Conservation (phyloP, 2,329 filamentous ascomycete species). For the Pseudomassariella vexata region DNA sequence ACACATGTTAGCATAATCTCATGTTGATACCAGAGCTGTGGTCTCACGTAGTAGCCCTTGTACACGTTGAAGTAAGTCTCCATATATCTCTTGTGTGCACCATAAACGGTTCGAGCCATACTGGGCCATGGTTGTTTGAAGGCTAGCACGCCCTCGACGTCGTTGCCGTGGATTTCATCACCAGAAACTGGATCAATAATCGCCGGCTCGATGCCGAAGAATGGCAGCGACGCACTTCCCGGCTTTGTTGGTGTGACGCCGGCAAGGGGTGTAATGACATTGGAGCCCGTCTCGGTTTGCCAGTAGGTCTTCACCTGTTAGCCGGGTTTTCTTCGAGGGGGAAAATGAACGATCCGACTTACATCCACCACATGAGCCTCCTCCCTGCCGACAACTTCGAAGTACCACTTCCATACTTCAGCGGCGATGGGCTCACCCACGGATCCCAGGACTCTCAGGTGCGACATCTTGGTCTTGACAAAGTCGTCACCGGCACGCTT, state of each 20-base stretch:
- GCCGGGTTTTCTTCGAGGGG: constrained; percentile 5
- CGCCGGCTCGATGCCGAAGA: constrained; percentile 96
- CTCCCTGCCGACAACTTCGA: constrained; percentile 88
- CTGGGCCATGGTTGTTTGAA: constrained; percentile 99
- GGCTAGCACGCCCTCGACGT: constrained; percentile 92
- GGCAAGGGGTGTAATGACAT: constrained; percentile 90
- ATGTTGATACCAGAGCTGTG: too few species aligned
- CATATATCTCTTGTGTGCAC: constrained; percentile 97
- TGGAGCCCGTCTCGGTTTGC: constrained; percentile 97
- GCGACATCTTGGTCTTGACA: constrained; percentile 83
- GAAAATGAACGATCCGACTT: constrained; percentile 35
- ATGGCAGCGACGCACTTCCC: constrained; percentile 89
- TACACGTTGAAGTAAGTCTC: constrained; percentile 98
- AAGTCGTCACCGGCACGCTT: constrained; percentile 95
- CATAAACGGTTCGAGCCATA: constrained; percentile 97
- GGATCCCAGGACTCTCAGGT: constrained; percentile 83
- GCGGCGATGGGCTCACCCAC: constrained; percentile 97
- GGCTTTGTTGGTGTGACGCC: constrained; percentile 96
- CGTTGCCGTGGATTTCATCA: constrained; percentile 88
- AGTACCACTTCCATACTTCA: constrained; percentile 99
- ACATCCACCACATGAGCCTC: constrained; percentile 92
- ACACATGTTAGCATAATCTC: constrained; percentile 11
- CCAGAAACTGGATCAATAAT: constrained; percentile 97
- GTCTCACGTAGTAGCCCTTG: constrained; percentile 94
- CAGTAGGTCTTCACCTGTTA: constrained; percentile 74